These are phyloP conservation scores for Fusarium pseudocircinatum DNA, from an alignment of 2,329 filamentous ascomycete genomes.

Conservation along the genomic window DNA sequence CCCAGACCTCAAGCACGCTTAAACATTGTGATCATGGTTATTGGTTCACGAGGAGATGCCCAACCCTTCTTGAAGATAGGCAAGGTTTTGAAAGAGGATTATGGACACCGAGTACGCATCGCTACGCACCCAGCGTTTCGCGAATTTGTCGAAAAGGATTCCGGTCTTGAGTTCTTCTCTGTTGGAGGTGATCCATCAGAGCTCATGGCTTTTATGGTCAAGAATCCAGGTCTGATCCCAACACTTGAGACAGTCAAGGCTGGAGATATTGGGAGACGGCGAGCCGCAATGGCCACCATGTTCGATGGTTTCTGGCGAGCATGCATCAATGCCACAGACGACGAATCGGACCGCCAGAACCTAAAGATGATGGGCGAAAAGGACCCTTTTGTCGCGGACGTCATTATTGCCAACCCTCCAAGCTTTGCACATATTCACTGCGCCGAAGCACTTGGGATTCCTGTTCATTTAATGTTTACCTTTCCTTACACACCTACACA, in stretches of 20 bases:
- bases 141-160: conserved; percentile 78
- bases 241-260: conserved; percentile 76
- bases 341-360: conserved; percentile 66
- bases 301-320: conserved; percentile 85
- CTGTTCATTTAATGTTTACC: conserved; percentile 89
- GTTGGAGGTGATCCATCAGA: conserved; percentile 83
- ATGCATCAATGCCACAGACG: conserved; percentile 78
- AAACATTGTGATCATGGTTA: conserved; percentile 86
- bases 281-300: conserved; percentile 81
- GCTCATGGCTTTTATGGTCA: conserved; percentile 90
- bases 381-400: conserved; percentile 73
- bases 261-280: conserved; percentile 74
- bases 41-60: conserved; percentile 81
- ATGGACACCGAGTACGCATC: conserved; percentile 79
- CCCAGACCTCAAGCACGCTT: conserved; percentile 58
- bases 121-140: conserved; percentile 83
- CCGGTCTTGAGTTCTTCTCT: conserved; percentile 80
- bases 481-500: conserved; percentile 82
- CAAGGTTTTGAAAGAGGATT: conserved; percentile 74
- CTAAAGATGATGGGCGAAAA: conserved; percentile 72
- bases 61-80: conserved; percentile 83
- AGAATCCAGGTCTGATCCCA: conserved; percentile 82
- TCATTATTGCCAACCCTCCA: conserved; percentile 87
- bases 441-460: conserved; percentile 80
- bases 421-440: conserved; percentile 83